These are phyloP conservation scores for Mollisiaceae sp. DNA, from an alignment of 2,329 filamentous ascomycete genomes.

Conservation along the genomic window DNA sequence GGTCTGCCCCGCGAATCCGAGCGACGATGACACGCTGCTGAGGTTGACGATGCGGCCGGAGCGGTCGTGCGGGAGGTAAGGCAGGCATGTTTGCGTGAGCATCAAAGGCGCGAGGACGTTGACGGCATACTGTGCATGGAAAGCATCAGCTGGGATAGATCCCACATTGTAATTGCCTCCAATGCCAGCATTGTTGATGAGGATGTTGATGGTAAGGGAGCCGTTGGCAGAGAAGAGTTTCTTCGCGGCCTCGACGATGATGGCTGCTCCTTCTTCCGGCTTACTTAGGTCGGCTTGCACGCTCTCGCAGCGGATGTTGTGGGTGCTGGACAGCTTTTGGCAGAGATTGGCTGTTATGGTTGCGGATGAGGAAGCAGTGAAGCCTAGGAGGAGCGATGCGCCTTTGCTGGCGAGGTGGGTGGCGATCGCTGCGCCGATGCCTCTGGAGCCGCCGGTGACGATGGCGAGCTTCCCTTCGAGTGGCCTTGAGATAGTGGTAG, in stretches of 20 bases:
- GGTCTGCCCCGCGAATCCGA: slow-evolving; percentile 63
- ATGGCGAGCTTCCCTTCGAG: slow-evolving; percentile 77
- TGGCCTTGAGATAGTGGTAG: too few species aligned
- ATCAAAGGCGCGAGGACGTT: slow-evolving; percentile 84
- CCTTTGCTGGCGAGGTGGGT: slow-evolving; percentile 72
- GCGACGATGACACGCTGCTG: slow-evolving; percentile 59
- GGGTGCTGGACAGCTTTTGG: too few species aligned
- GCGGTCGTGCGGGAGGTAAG: slow-evolving; percentile 71
- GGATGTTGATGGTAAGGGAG: slow-evolving; percentile 73
- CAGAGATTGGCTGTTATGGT: too few species aligned
- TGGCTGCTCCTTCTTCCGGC: too few species aligned
- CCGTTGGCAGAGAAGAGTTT: slow-evolving; percentile 54
- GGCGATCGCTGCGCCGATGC: slow-evolving; percentile 69
- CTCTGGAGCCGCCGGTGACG: slow-evolving; percentile 78
- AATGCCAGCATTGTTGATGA: slow-evolving; percentile 85
- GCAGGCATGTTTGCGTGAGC: slow-evolving; percentile 72
- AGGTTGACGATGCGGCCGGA: slow-evolving; percentile 67
- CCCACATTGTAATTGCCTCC: slow-evolving; percentile 68
- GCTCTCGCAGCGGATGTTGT: too few species aligned
- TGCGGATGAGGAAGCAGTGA: slow-evolving; percentile 61
- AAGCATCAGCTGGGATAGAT: slow-evolving; percentile 67
- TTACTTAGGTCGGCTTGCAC: too few species aligned
- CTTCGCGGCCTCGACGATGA: slow-evolving; percentile 62
- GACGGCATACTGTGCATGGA: slow-evolving; percentile 73
- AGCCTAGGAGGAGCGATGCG: slow-evolving; percentile 65